Evolutionary conservation across 225 moss, liverwort and hornwort genomes (phyloP).

Genomic region (Straminergon stramineum): DNA sequence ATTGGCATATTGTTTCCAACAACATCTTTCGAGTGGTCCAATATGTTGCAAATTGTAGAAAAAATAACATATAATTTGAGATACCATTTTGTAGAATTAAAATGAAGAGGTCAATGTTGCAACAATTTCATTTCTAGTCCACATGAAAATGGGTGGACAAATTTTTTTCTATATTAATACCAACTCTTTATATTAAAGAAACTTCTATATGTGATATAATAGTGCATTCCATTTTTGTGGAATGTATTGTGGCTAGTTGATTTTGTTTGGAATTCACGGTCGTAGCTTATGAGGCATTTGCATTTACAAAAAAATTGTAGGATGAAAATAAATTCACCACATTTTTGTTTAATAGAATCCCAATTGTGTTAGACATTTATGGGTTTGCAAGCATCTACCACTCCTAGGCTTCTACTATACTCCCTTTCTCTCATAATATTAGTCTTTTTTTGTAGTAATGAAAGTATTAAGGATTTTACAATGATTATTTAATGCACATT

Average conservation of each 20-base stretch:
- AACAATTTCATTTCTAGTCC: not conserved
- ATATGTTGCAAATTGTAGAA: not conserved
- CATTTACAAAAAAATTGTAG: accelerated
- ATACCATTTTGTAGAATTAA: not conserved
- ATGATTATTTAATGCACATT: accelerated
- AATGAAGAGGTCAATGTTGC: not conserved
- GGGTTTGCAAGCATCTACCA: accelerated
- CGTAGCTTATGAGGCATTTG: too few relatives aligned
- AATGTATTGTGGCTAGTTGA: accelerated
- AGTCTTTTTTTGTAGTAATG: not conserved
- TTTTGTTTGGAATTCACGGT: accelerated
- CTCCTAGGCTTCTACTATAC: accelerated
- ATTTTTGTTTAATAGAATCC: accelerated
- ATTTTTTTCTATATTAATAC: not conserved
- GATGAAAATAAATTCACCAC: accelerated
- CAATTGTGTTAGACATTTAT: accelerated
- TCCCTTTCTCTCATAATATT: accelerated
- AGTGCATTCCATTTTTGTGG: not conserved
- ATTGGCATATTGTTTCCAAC: not conserved
- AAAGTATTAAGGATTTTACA: not conserved
- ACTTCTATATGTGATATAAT: not conserved
- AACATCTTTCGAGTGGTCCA: too few relatives aligned
- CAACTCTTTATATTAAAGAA: accelerated
- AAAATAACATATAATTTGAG: not conserved
- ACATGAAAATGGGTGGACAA: not conserved